phyloP scores from a whole-genome alignment of 179 eudicot genomes.

The Camellia oleifera region DNA sequence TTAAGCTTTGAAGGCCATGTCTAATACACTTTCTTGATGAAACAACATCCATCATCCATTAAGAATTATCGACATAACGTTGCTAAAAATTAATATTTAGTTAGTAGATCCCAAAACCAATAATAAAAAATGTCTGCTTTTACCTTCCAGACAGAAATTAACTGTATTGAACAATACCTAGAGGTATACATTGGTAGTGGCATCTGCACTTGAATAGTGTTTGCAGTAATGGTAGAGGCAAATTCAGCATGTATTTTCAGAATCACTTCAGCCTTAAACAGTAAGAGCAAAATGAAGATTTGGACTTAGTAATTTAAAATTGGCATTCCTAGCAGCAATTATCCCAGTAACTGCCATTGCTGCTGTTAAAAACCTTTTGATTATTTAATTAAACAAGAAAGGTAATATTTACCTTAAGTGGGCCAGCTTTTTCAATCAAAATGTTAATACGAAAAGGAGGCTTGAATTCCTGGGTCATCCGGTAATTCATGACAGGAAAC shows the following conservation, averaged over 20 bases:
- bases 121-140: not conserved
- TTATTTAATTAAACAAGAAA: slow-evolving; percentile 7
- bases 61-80: not conserved
- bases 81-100: not conserved
- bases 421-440: slow-evolving; percentile 90
- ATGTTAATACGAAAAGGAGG: slow-evolving; percentile 84
- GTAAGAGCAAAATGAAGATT: slow-evolving; percentile 18
- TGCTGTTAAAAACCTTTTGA: not conserved
- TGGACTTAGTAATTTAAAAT: not conserved
- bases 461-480: slow-evolving; percentile 94
- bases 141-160: not conserved
- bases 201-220: slow-evolving; percentile 82
- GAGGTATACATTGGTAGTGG: slow-evolving; percentile 76
- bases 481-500: slow-evolving; percentile 98
- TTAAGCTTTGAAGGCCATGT: too few relatives aligned
- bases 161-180: slow-evolving; percentile 39
- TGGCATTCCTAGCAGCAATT: not conserved
- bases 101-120: not conserved
- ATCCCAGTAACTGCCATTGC: not conserved
- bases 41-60: slow-evolving; percentile 6
- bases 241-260: slow-evolving; percentile 89
- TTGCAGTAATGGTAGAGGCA: slow-evolving; percentile 71
- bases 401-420: slow-evolving; percentile 54
- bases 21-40: not conserved
- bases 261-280: slow-evolving; percentile 78